Evolutionary conservation across 345 rosid genomes (phyloP), one percentile per base, ranked within the genome.

Genomic region (Citrus unshiu): DNA sequence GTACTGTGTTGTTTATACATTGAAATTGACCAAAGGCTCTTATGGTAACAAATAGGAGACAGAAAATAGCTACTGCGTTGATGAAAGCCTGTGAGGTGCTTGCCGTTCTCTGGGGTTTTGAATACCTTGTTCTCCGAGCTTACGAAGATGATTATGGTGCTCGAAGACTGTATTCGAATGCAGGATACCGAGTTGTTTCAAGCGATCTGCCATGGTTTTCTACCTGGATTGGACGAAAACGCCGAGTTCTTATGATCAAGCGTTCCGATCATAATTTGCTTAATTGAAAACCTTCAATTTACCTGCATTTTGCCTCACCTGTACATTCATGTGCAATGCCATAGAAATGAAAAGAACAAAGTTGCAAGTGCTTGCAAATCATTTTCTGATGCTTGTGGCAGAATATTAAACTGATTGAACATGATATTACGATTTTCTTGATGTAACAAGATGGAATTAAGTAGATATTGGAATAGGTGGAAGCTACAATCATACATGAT

Each of bases 71-170:
- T 27, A 90, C 90, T 57, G 90, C 82, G 21, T 70, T 93, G 91
- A 79, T 95, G 70, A 83, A 90, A 82, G 97, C 92, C 19, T 91
- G 95, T 51, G 96, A 93, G n/a, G 81, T 79, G 73, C 80, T 95
- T 43, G 88, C 93, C 18, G 59, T 74, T 34, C 72, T 81, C 22
- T 91, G 90, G 98, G 94, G 96, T 25, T 92, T 84, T 74, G 85
- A 83, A 83, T 84, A 85, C 76, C 91, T 92, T 60, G 95, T 81
- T 25, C 87, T 95, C 14, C 85, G 95, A 76, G 98, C 91, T 63
- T 92, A 92, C 2, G 97, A 91, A 84, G 98, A 95, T 72, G 97
- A 93, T 39, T 21, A 80, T 18, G 97, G 90, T 16, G 98, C 99
- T 72, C 87, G 88, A 13, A 86, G 68, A 27, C 37, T 92, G 75